Percentiles rank a stretch among this genome's conserved stretches.
Conservation (phyloP, 2,329 filamentous ascomycete genomes). For the Neofusicoccum sp. region DNA sequence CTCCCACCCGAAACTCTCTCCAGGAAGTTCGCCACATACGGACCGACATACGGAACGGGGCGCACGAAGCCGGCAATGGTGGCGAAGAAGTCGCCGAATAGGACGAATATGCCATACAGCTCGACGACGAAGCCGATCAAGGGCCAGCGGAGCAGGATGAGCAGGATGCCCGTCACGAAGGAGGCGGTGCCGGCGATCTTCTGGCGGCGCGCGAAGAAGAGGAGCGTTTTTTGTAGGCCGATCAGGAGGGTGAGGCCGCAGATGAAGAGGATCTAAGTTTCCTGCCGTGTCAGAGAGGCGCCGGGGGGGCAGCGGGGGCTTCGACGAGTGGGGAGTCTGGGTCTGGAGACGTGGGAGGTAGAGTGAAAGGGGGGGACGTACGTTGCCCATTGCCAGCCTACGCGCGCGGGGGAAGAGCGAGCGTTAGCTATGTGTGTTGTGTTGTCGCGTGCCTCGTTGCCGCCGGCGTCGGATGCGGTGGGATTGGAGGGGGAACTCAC, state of each 20-base stretch:
- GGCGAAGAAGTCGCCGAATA: constrained; percentile 95
- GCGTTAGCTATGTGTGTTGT: too few species aligned
- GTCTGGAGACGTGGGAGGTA: not conserved
- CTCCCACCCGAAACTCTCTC: constrained; percentile 68
- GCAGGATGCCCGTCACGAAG: constrained; percentile 76
- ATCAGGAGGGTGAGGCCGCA: constrained; percentile 96
- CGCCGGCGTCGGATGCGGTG: not conserved
- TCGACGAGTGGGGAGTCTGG: too few species aligned
- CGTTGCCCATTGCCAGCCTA: constrained; percentile 97
- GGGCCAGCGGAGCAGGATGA: constrained; percentile 89
- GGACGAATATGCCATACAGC: constrained; percentile 84
- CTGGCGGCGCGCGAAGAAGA: constrained; percentile 92
- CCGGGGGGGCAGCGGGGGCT: too few species aligned
- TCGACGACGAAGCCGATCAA: constrained; percentile 88
- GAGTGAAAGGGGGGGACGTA: constrained; percentile 43
- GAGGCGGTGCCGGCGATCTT: constrained; percentile 90
- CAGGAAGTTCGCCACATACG: constrained; percentile 73
- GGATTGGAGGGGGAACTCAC: constrained; percentile 50
- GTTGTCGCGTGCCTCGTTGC: too few species aligned
- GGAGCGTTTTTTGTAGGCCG: constrained; percentile 81
- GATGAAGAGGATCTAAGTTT: constrained; percentile 83
- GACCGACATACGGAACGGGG: constrained; percentile 79
- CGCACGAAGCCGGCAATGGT: constrained; percentile 87
- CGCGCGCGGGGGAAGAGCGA: constrained; percentile 19
- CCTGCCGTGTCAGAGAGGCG: not conserved